A percentile compares a stretch with the other conserved stretches of the same genome.
phyloP scores from a whole-genome alignment of 305 asterid species.

The Petunia hybrid region DNA sequence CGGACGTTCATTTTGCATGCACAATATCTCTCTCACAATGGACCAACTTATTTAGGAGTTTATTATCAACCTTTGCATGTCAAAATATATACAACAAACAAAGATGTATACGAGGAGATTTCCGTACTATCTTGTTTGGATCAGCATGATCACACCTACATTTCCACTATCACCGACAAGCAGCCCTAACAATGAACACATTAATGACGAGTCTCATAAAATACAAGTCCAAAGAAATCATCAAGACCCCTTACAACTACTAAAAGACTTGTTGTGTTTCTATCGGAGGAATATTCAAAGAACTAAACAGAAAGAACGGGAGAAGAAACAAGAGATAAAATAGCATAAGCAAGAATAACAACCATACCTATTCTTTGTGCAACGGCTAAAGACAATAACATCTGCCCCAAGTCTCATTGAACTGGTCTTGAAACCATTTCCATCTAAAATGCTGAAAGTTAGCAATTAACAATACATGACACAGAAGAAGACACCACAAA shows the following conservation, averaged over 20 bases:
- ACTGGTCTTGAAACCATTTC: conserved; percentile 99
- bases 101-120: conserved; percentile 17
- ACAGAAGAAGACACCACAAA: not conserved
- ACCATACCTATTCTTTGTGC: conserved; percentile 55
- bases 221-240: conserved; percentile 29
- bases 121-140: not conserved
- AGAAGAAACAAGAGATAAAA: not conserved
- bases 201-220: not conserved
- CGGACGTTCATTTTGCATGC: not conserved
- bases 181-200: not conserved
- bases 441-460: conserved; percentile 71
- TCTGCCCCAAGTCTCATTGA: conserved; percentile 99
- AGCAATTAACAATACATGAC: conserved; percentile 37
- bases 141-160: conserved; percentile 6
- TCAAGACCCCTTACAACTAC: conserved; percentile 21
- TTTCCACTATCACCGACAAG: conserved; percentile 12
- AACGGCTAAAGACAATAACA: conserved; percentile 86
- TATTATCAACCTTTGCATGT: conserved; percentile 8
- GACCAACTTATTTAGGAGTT: not conserved
- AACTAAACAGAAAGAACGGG: not conserved
- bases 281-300: not conserved
- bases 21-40: not conserved
- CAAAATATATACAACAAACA: conserved; percentile 10
- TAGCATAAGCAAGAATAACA: not conserved
- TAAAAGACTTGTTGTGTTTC: not conserved